Percentiles rank a stretch among this genome's conserved stretches.
phyloP scores from a whole-genome alignment of 768 basidiomycete genomes.

The Podaxis sp. region DNA sequence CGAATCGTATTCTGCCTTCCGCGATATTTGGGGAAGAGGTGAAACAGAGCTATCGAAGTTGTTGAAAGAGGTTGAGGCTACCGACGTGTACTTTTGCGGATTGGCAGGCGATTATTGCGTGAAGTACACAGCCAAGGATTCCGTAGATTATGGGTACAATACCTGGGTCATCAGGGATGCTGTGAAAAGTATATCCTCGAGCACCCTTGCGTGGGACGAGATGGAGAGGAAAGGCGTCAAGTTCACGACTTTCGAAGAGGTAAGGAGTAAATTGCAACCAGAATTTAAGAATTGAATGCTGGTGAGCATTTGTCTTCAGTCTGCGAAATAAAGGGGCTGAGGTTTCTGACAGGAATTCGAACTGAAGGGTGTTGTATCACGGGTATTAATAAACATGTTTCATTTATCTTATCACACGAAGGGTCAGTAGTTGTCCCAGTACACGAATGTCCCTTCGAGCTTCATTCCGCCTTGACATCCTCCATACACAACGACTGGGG shows the following conservation, averaged over 20 bases:
- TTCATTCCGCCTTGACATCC: neutral
- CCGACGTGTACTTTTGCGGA: conserved; percentile 62
- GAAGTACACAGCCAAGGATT: conserved; percentile 55
- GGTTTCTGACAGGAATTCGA: neutral
- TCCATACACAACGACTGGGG: neutral
- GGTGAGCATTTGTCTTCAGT: neutral
- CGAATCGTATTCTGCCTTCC: conserved; percentile 84
- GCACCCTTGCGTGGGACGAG: conserved; percentile 35
- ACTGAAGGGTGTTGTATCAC: neutral
- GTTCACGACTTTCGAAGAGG: conserved; percentile 24
- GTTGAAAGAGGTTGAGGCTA: conserved; percentile 43
- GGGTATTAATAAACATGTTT: neutral
- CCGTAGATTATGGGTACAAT: conserved; percentile 46
- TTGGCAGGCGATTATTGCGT: conserved; percentile 84
- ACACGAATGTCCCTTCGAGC: neutral
- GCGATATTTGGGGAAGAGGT: conserved; percentile 50
- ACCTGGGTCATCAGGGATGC: conserved; percentile 52
- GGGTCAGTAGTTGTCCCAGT: too few relatives aligned
- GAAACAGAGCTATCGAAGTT: conserved; percentile 47
- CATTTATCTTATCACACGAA: neutral
- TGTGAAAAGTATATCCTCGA: conserved; percentile 40
- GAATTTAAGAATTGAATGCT: neutral
- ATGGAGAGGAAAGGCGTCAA: conserved; percentile 33
- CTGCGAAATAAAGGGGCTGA: neutral
- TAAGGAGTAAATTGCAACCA: conserved; percentile 18